Evolutionary conservation across 2,329 filamentous ascomycete species (phyloP), one percentile per base, ranked within the genome.

Genomic region (Hypomyces rosellus): DNA sequence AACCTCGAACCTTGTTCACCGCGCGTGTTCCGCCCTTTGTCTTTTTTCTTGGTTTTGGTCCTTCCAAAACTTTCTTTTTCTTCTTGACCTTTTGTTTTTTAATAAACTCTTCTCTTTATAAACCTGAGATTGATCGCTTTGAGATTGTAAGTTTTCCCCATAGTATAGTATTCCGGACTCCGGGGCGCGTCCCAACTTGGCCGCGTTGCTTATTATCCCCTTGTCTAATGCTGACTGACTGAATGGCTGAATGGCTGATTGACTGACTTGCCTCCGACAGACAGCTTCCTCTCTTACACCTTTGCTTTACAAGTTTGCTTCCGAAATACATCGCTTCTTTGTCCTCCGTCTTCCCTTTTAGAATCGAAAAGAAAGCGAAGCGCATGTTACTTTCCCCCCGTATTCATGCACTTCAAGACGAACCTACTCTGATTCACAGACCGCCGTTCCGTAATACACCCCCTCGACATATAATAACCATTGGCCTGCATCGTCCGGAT

Each of bases 401-500:
- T 11, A 30, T 30, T 30, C 25, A 30, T 30, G 25, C 25, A 30
- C 25, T 30, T 30, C 25, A 30, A 30, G 25, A 30, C 25, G 25
- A 30, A 30, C 25, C 25, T 30, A 30, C 25, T 30, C 11, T 15
- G 37, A 39, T 18, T 39, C 37, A 18, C 37, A n/a, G 37, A n/a
- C 14, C 14, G 37, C 37, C 12, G 37, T n/a, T 15, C 37, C 3
- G 14, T 39, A 15, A 15, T 16, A 30, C 25, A 30, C 14, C 16
- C 16, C n/a, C 14, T 39, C 37, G 37, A 39, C 36, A 38, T 34
- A 11, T 46, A 46, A 25, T 42, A n/a, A 41, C 12, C 34, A 30
- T 45, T 45, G 40, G 46, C 45, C 49, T 42, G 44, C 49, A 37
- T 39, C 40, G 16, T 34, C 34, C 14, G 33, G 53, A 15, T 15